Percentiles rank a stretch among this genome's conserved stretches.
phyloP scores from a whole-genome alignment of 768 basidiomycete genomes.

The Psilocybe cyanescens region DNA sequence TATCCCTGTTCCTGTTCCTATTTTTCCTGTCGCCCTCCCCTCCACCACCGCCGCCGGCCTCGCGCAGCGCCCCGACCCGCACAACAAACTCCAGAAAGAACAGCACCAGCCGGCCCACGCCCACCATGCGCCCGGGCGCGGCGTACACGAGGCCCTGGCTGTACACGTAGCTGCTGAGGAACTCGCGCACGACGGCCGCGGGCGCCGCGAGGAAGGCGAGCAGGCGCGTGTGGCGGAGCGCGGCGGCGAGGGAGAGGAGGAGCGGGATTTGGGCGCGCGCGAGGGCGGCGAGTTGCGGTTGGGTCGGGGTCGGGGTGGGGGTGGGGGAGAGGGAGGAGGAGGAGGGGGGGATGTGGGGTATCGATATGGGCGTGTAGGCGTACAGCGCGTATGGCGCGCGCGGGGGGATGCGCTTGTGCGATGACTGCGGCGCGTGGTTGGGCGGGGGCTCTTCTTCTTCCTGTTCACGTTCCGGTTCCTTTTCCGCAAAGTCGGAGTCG shows the following conservation, averaged over 20 bases:
- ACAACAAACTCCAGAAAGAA: slow-evolving; percentile 70
- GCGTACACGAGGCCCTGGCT: slow-evolving; percentile 68
- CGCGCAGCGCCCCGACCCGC: slow-evolving; percentile 56
- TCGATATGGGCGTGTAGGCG: slow-evolving; percentile 33
- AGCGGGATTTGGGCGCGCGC: slow-evolving; percentile 35
- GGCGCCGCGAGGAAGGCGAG: slow-evolving; percentile 63
- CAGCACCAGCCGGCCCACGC: slow-evolving; percentile 54
- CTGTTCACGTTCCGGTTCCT: neutral
- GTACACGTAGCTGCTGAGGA: slow-evolving; percentile 69
- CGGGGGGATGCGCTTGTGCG: slow-evolving; percentile 25
- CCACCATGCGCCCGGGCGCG: slow-evolving; percentile 39
- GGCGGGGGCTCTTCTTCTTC: neutral
- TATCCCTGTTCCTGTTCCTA: neutral
- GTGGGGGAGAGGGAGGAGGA: slow-evolving; percentile 33
- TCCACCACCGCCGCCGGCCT: slow-evolving; percentile 25
- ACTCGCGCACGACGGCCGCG: slow-evolving; percentile 53
- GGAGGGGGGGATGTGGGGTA: slow-evolving; percentile 42
- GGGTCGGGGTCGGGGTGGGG: slow-evolving; percentile 18
- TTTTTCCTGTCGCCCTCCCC: neutral
- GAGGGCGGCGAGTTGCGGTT: slow-evolving; percentile 20
- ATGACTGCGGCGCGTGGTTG: slow-evolving; percentile 3
- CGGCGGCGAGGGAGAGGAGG: slow-evolving; percentile 39
- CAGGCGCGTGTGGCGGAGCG: slow-evolving; percentile 46
- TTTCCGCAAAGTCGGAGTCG: neutral
- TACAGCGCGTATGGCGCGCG: slow-evolving; percentile 44